Base-by-base conservation (phyloP, 2,329 filamentous ascomycete species). In the Fusarium sororula region DNA sequence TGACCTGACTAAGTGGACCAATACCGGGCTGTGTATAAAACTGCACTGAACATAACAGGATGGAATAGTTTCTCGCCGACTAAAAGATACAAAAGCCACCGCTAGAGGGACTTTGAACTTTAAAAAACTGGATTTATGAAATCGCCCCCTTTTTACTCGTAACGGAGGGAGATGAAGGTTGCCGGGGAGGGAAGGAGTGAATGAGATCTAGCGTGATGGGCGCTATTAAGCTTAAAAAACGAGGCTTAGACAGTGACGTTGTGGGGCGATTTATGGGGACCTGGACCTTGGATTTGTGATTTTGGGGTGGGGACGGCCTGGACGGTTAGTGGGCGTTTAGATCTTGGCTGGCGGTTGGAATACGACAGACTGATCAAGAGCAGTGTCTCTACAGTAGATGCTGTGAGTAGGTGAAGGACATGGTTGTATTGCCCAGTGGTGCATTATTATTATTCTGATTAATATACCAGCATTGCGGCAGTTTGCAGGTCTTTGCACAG, bases 211-310 rank as follows among this genome's bases (percentile, higher is more conserved):
- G 67, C 66, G 67, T 54, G 28, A 64, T 64, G 65, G 47, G 53
- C 45, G 53, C 42, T 65, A 70, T 70, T 70, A 70, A 70, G 67
- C 67, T 70, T 70, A 70, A 70, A 69, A 66, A 65, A 64, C 50
- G 67, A 70, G 67, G 67, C 67, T 65, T 70, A 70, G 67, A 70
- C 66, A 58, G 22, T 70, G 67, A 70, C 45, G 66, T 42, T 53
- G 67, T 65, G 66, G 66, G 48, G 51, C 20, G 22, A 10, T 6
- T 37, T 41, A 58, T 55, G 64, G 64, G 38, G 22, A 30, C 26
- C 20, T 20, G 38, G 17, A 30, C 37, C 20, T 35, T 35, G 26
- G 24, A 41, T 56, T 44, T 56, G 53, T 56, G 53, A 56, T 56
- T 56, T 39, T 18, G 28, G 26, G 17, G 30, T 50, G 47, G 48